Percentiles rank a stretch among this genome's conserved stretches.
Evolutionary conservation across 371 early-diverging fungal species (phyloP).

Genomic region (Dinochytrium kinnereticum): DNA sequence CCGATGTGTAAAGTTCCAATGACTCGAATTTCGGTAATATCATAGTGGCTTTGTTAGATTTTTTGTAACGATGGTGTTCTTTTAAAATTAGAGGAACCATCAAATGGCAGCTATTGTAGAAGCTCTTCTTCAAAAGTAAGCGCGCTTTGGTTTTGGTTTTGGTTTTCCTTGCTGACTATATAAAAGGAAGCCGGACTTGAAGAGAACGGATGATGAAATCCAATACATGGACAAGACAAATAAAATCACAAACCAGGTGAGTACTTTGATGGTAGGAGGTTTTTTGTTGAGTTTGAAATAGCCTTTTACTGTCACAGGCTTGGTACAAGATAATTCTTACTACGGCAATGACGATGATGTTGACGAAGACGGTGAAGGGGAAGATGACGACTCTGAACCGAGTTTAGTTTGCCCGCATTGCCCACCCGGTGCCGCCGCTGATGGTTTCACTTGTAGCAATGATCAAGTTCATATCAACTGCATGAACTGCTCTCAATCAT

Average conservation of each 20-base stretch:
- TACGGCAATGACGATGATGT: constrained; percentile 33
- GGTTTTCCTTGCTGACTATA: background rate
- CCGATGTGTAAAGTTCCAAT: constrained; percentile 32
- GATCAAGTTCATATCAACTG: constrained; percentile 18
- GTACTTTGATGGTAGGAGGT: background rate
- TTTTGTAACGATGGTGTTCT: too few relatives aligned
- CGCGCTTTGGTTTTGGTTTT: background rate
- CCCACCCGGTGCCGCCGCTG: constrained; percentile 25
- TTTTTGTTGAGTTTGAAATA: background rate
- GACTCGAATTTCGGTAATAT: constrained; percentile 5
- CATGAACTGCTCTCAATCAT: constrained; percentile 12
- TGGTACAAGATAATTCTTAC: constrained; percentile 14
- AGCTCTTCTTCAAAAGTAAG: background rate
- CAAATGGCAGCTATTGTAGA: constrained; percentile 6
- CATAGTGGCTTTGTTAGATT: background rate
- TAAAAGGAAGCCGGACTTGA: constrained; percentile 15
- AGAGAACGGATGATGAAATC: constrained; percentile 28
- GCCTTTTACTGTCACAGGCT: too few relatives aligned
- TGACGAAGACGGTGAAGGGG: constrained; percentile 30
- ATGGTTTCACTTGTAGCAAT: constrained; percentile 21
- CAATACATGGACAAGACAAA: constrained; percentile 29
- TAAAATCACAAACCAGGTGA: constrained; percentile 9
- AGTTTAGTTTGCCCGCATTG: constrained; percentile 19
- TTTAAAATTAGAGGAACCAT: constrained; percentile 22
- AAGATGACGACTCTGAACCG: background rate